Percentiles rank a stretch among this genome's conserved stretches.
Conservation (phyloP, 306 rosid genomes). For the Luffa acutangula region DNA sequence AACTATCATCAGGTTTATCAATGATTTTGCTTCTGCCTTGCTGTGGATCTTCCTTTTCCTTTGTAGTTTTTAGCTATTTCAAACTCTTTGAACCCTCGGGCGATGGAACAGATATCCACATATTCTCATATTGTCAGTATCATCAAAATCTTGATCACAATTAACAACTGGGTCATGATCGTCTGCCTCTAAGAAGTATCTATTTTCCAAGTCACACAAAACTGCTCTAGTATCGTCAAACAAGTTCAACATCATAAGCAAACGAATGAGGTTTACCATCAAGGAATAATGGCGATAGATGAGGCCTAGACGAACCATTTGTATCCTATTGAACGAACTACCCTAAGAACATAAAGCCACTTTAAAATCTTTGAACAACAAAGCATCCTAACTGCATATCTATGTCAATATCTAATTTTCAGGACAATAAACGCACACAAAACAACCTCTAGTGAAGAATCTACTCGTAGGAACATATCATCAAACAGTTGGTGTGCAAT, state of each 20-base stretch:
- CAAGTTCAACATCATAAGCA: slow-evolving; percentile 44
- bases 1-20: slow-evolving; percentile 9
- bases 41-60: slow-evolving; percentile 15
- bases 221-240: slow-evolving; percentile 48
- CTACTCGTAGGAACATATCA: neutral
- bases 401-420: neutral
- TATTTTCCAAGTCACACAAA: slow-evolving; percentile 25
- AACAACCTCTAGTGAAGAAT: neutral
- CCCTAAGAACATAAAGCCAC: slow-evolving; percentile 8
- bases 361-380: neutral
- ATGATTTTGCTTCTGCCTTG: slow-evolving; percentile 5
- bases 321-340: slow-evolving; percentile 7
- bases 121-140: slow-evolving; percentile 59
- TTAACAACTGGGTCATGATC: slow-evolving; percentile 20
- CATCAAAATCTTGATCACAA: slow-evolving; percentile 52
- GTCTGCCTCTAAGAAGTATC: slow-evolving; percentile 12
- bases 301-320: slow-evolving; percentile 20
- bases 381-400: neutral
- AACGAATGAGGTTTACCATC: slow-evolving; percentile 12
- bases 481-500: slow-evolving; percentile 22
- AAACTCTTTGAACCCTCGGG: slow-evolving; percentile 56
- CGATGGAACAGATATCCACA: slow-evolving; percentile 47
- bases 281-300: neutral
- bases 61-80: slow-evolving; percentile 50
- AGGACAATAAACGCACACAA: neutral